Base-by-base conservation (phyloP, 768 basidiomycete genomes). In the Tubosaeta brunneosetosa region DNA sequence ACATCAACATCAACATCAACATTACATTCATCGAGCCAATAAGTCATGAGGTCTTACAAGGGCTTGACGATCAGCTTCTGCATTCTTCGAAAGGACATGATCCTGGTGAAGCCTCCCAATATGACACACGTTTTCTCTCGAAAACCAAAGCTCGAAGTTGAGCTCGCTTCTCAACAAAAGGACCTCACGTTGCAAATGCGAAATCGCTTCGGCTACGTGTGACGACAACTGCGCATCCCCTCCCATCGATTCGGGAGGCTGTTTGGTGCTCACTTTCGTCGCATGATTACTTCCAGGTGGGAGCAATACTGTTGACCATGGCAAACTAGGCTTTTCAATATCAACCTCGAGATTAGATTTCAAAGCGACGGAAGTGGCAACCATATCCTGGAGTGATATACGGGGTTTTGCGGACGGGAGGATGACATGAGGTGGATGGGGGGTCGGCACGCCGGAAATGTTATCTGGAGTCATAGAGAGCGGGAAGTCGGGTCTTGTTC, bases 71-170 rank as follows among this genome's bases (percentile, higher is more conserved):
- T 94, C 91, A 4, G 79, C 80, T 66, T 94, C 91, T 25, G 87
- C 88, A 43, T 81, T 84, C 62, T 80, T 81, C 52, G 85, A 82
- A 34, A 87, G 67, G 22, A 88, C 81, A 31, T 82, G 83, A 57
- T 89, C 85, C 57, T 85, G 79, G 60, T 89, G 86, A 40, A 93
- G 71, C 37, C 85, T 78, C n/a, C 85, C 88, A 46, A 94, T 86
- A 61, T 92, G 88, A 63, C 83, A 82, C 47, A 86, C 78, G 53
- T 91, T 90, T 68, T 91, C 85, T 56, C 88, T 77, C 52, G 88
- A 84, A 38, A 88, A 72, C 88, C 90, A 94, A 25, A 85, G 73
- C 70, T 93, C 88, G 55, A 92, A 90, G 63, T 91, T 90, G 38
- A 93, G 80, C 57, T 93, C 90, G 63, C 84, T 90, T 45, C 86